Evolutionary conservation across 2,329 filamentous ascomycete genomes (phyloP).

Genomic region (Aspergillus ochraceoroseus): DNA sequence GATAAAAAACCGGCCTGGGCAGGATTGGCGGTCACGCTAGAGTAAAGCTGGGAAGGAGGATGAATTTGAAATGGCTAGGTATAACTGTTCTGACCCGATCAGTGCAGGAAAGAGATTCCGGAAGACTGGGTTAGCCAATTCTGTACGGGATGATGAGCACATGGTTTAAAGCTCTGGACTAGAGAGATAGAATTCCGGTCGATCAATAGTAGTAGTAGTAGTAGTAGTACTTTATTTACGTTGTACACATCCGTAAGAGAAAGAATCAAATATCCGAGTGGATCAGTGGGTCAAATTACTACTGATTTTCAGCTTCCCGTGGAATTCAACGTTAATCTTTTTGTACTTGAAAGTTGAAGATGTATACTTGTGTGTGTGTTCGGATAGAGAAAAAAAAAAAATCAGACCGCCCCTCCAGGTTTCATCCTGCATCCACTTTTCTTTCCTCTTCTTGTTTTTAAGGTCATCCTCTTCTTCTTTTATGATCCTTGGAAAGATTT

Average conservation of each 20-base stretch:
- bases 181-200: conserved; percentile 6
- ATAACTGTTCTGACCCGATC: conserved; percentile 4
- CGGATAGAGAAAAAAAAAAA: no score
- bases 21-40: conserved; percentile 6
- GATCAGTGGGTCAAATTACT: conserved; percentile 16
- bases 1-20: conserved; percentile 11
- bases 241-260: no score
- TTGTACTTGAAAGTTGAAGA: no score
- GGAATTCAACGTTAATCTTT: no score
- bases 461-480: conserved; percentile 6
- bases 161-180: conserved; percentile 7
- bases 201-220: no score
- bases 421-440: conserved; percentile 6
- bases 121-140: conserved; percentile 10
- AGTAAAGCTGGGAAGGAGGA: conserved; percentile 1
- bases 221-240: no score
- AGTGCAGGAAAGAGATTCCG: conserved; percentile 11
- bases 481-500: conserved; percentile 5
- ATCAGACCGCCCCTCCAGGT: conserved; percentile 14
- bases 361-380: no score
- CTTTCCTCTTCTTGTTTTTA: conserved; percentile 10
- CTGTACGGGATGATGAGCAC: conserved; percentile 8
- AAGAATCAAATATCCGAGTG: conserved; percentile 16
- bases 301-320: conserved; percentile 11
- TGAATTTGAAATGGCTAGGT: conserved; percentile 3